Base-by-base conservation (phyloP, 2,329 filamentous ascomycete species). In the Zarea fungicola region DNA sequence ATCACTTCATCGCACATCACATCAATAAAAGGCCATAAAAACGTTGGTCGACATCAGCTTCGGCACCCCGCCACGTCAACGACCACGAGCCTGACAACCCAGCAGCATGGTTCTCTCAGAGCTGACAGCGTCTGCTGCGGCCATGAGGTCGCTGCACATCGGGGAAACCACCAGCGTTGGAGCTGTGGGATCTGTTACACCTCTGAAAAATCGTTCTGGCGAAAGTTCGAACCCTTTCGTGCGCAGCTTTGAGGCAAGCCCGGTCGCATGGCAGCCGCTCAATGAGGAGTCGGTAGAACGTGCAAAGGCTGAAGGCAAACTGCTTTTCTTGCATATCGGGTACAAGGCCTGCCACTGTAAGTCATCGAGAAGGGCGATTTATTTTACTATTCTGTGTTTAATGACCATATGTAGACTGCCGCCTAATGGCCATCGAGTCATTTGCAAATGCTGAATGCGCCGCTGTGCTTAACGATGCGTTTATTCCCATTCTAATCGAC, bases 341-440 rank as follows among this genome's bases (percentile, higher is more conserved):
- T 99, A 96, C 72, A 87, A 87, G 18, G 90, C 93, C 35, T 97
- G 93, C 65, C 92, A 97, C 71, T 95, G 93, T 93, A 71, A 63
- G 85, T 73, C 28, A 44, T 66, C 3, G 8, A 13, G n/a, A n/a
- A n/a, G n/a, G 13, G 34, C 31, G n/a, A 41, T 37, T 42, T 32
- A 31, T 29, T 21, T 31, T 28, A 19, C 22, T n/a, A 13, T 10
- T 42, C 3, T 31, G n/a, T 36, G 7, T 8, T 18, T 31, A 21
- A 31, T 35, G 21, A 42, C 42, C 29, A 16, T 18, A 19, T 21
- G 1, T 26, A 89, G 85, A 86, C 74, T 89, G 84, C 64, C 89
- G 93, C 70, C 86, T 97, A 53, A 96, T 96, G 81, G 87, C 89
- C 56, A 83, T 86, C 55, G 93, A 99, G 67, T 92, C 88, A 18